Evolutionary conservation across 257 asterid species (phyloP).

Genomic region (Jasminum sambac): DNA sequence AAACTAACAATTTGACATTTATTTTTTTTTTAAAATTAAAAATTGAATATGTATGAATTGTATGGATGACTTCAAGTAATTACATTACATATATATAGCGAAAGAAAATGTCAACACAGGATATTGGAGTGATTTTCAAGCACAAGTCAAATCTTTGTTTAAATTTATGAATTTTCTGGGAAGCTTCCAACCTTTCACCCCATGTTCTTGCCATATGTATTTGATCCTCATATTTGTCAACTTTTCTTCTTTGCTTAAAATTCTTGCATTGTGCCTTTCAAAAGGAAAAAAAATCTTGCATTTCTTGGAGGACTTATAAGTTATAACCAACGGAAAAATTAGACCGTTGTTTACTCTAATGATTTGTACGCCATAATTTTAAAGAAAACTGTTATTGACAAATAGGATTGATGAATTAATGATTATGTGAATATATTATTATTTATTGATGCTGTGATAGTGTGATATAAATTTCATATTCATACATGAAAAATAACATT

Average conservation of each 20-base stretch:
- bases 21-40: not conserved
- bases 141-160: slow-evolving; percentile 1
- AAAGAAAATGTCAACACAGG: not conserved
- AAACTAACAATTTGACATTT: not conserved
- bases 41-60: not conserved
- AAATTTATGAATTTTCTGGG: not conserved
- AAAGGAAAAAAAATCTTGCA: too few relatives aligned
- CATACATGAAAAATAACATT: too few relatives aligned
- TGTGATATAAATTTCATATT: too few relatives aligned
- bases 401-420: not conserved
- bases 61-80: not conserved
- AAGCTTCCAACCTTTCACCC: not conserved
- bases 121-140: not conserved
- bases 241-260: not conserved
- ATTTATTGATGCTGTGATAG: too few relatives aligned
- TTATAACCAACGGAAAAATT: too few relatives aligned
- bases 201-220: not conserved
- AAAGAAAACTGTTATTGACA: not conserved
- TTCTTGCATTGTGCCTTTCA: too few relatives aligned
- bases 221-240: not conserved
- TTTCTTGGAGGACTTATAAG: too few relatives aligned
- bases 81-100: too few relatives aligned
- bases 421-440: too few relatives aligned
- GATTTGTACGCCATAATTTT: too few relatives aligned
- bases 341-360: too few relatives aligned